Evolutionary conservation across 1,139 yeast species (phyloP).

Genomic region (Pneumocystis oryctolagi): DNA sequence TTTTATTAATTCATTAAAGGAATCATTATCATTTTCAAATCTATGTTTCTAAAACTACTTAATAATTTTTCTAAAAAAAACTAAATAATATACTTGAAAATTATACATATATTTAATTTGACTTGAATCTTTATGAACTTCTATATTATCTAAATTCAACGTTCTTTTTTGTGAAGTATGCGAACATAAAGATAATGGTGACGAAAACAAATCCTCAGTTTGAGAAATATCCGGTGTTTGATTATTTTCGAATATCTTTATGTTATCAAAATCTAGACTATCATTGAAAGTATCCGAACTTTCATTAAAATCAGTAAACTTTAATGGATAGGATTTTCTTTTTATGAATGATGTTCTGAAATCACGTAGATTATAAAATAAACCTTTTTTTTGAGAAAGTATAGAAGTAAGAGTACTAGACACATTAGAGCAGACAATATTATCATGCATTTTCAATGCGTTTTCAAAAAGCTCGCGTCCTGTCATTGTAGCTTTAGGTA

Average conservation of each 20-base stretch:
- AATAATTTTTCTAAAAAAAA: background rate
- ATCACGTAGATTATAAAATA: background rate
- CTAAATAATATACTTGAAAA: background rate
- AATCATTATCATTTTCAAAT: background rate
- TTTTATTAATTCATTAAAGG: background rate
- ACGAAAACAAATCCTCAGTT: background rate
- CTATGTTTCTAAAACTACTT: background rate
- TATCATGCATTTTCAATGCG: background rate
- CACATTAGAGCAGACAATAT: background rate
- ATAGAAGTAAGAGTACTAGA: too few species aligned
- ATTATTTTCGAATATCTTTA: background rate
- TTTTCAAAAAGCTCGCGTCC: background rate
- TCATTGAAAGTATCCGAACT: background rate
- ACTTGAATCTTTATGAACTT: too few species aligned
- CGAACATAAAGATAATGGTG: background rate
- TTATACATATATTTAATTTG: background rate
- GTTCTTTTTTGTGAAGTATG: background rate
- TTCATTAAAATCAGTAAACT: background rate
- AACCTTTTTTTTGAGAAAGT: background rate
- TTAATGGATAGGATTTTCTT: background rate
- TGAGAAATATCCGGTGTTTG: background rate
- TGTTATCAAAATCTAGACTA: background rate
- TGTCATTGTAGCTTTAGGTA: background rate
- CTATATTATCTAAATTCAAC: too few species aligned
- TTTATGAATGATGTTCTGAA: background rate